These are phyloP conservation scores for Globisporangium acanthophoron DNA, from an alignment of 352 stramenopile species.

Conservation along the genomic window DNA sequence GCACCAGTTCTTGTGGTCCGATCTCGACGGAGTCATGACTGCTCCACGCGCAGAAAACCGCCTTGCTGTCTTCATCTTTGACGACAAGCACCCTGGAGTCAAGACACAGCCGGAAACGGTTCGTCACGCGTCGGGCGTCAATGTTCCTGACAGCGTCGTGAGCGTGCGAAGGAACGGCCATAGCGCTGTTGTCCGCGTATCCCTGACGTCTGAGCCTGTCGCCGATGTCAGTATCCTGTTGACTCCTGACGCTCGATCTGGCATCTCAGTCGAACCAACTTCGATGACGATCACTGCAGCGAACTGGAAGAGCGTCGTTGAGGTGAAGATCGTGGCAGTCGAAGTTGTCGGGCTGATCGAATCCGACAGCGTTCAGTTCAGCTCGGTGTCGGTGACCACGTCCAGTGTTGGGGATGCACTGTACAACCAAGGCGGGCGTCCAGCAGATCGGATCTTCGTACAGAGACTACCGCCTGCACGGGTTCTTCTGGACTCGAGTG, in stretches of 20 bases:
- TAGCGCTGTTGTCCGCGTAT: constrained; percentile 30
- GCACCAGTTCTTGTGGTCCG: constrained; percentile 45
- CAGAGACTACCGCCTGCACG: constrained; percentile 30
- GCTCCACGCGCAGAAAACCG: constrained; percentile 18
- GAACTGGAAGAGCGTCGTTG: constrained; percentile 23
- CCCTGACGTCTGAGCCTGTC: constrained; percentile 32
- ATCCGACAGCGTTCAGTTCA: constrained; percentile 21
- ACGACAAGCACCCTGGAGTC: constrained; percentile 44
- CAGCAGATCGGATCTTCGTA: constrained; percentile 28
- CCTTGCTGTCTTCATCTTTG: constrained; percentile 40
- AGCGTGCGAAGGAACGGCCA: constrained; percentile 36
- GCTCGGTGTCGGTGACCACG: constrained; percentile 15
- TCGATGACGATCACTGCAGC: constrained; percentile 23
- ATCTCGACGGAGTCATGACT: constrained; percentile 42
- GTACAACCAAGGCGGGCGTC: constrained; percentile 28
- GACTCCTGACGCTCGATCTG: constrained; percentile 13
- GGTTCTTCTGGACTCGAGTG: constrained; percentile 36
- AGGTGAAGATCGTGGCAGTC: constrained; percentile 20
- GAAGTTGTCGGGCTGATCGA: background rate
- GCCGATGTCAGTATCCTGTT: constrained; percentile 35
- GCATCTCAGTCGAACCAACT: constrained; percentile 23
- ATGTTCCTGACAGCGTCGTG: constrained; percentile 26
- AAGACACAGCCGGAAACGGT: constrained; percentile 28
- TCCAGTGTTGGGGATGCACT: constrained; percentile 27
- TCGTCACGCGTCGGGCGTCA: constrained; percentile 20